phyloP scores from a whole-genome alignment of 202 grass and related monocot genomes.

The Elaeis oleifera region DNA sequence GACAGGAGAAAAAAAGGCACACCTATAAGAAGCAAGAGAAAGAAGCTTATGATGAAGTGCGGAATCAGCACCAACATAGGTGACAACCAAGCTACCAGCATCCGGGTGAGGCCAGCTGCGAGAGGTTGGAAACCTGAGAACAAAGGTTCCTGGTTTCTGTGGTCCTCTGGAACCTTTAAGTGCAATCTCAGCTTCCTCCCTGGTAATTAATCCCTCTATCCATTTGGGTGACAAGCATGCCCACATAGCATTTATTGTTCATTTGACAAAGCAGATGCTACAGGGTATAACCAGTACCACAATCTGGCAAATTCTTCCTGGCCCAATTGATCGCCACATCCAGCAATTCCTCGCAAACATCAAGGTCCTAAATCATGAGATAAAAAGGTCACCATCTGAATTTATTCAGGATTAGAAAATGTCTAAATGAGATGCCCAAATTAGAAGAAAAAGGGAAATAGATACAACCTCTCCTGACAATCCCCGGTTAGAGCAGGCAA shows the following conservation, averaged over 20 bases:
- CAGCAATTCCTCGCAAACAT: slow-evolving; percentile 62
- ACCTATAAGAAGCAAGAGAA: slow-evolving; percentile 59
- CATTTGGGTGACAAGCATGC: slow-evolving; percentile 51
- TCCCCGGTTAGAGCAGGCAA: slow-evolving; percentile 45
- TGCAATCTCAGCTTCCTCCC: slow-evolving; percentile 60
- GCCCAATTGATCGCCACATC: slow-evolving; percentile 59
- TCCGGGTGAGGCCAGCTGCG: slow-evolving; percentile 95
- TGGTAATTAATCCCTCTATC: slow-evolving; percentile 83
- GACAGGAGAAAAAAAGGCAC: not conserved
- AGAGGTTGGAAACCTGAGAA: slow-evolving; percentile 77
- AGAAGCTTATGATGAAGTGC: slow-evolving; percentile 66
- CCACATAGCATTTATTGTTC: slow-evolving; percentile 68
- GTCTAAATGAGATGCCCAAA: not conserved
- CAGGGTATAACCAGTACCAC: slow-evolving; percentile 93
- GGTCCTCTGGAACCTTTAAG: slow-evolving; percentile 40
- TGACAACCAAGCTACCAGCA: slow-evolving; percentile 67
- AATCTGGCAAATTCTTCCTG: slow-evolving; percentile 71
- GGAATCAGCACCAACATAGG: slow-evolving; percentile 53
- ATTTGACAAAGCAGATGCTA: slow-evolving; percentile 60
- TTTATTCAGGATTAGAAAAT: too few relatives aligned
- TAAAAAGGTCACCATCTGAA: too few relatives aligned
- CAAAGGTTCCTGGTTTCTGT: slow-evolving; percentile 54
- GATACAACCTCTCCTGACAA: slow-evolving; percentile 62
- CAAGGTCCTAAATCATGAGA: slow-evolving; percentile 42
- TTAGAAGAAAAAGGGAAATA: slow-evolving; percentile 10